phyloP scores from a whole-genome alignment of 1,284 basidiomycete species.

The Melampsora abietis-canadensis region DNA sequence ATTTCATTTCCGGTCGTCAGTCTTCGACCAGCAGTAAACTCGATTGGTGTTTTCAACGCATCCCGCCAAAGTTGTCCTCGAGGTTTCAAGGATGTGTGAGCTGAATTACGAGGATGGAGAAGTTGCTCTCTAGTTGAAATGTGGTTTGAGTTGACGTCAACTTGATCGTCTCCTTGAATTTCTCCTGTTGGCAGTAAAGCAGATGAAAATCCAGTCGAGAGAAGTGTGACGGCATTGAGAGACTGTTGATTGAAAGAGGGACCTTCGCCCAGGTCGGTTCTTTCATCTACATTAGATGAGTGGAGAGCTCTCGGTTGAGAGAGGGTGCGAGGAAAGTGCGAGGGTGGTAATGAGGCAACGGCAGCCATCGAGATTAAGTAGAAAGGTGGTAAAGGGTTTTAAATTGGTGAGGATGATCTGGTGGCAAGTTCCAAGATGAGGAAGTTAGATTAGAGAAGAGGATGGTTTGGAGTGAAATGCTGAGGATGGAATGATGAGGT shows the following conservation, averaged over 20 bases:
- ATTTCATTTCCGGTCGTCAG: constrained; percentile 4
- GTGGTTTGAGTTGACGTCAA: not conserved
- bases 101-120: not conserved
- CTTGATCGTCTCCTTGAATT: not conserved
- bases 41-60: constrained; percentile 15
- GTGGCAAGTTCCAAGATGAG: too few species aligned
- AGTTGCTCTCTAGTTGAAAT: not conserved
- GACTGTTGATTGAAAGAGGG: not conserved
- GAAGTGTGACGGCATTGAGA: not conserved
- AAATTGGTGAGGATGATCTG: too few species aligned
- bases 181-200: not conserved
- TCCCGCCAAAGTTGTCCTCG: constrained; percentile 27
- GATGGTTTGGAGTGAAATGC: too few species aligned
- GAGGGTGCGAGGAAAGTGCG: constrained; percentile 18
- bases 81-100: not conserved
- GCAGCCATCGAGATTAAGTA: not conserved
- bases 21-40: constrained; percentile 10
- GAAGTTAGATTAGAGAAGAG: too few species aligned
- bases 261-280: not conserved
- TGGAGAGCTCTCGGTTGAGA: constrained; percentile 5
- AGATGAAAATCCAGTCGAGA: not conserved
- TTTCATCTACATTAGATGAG: not conserved
- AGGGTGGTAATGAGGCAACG: constrained; percentile 8
- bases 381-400: too few species aligned
- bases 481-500: too few species aligned